Conservation (phyloP, 257 asterid species). For the Solanum arcanum region DNA sequence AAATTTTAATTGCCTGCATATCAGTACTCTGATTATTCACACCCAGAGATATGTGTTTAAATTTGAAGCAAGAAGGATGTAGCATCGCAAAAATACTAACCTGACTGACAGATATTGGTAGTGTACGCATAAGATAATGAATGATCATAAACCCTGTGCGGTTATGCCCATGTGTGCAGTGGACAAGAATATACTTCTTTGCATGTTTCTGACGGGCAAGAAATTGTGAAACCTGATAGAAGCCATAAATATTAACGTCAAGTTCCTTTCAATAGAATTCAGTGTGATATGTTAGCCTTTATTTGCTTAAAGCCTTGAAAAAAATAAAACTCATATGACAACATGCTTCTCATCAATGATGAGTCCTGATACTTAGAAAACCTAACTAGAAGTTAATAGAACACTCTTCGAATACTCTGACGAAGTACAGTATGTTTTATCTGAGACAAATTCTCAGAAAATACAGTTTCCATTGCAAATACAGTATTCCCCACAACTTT, state of each 20-base stretch:
- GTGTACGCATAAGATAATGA: slow-evolving; percentile 90
- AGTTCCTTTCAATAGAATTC: background rate
- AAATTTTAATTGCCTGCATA: slow-evolving; percentile 66
- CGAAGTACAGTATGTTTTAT: background rate
- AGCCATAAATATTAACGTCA: background rate
- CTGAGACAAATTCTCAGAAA: background rate
- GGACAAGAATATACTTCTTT: slow-evolving; percentile 75
- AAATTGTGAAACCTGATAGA: slow-evolving; percentile 68
- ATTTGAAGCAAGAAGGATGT: background rate
- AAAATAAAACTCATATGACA: background rate
- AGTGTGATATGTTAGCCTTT: background rate
- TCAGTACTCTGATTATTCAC: background rate
- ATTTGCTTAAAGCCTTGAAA: background rate
- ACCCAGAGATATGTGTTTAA: background rate
- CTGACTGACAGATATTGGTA: slow-evolving; percentile 68
- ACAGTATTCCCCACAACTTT: background rate
- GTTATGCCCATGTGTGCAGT: slow-evolving; percentile 98
- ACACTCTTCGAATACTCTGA: background rate
- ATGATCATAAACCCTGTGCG: slow-evolving; percentile 96
- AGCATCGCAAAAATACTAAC: slow-evolving; percentile 24
- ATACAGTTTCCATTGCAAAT: background rate
- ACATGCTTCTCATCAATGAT: background rate
- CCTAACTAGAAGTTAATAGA: background rate
- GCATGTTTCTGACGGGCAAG: slow-evolving; percentile 62
- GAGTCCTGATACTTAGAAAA: background rate